phyloP scores from a whole-genome alignment of 2,329 filamentous ascomycete genomes.

The Ramularia collo-cygni region DNA sequence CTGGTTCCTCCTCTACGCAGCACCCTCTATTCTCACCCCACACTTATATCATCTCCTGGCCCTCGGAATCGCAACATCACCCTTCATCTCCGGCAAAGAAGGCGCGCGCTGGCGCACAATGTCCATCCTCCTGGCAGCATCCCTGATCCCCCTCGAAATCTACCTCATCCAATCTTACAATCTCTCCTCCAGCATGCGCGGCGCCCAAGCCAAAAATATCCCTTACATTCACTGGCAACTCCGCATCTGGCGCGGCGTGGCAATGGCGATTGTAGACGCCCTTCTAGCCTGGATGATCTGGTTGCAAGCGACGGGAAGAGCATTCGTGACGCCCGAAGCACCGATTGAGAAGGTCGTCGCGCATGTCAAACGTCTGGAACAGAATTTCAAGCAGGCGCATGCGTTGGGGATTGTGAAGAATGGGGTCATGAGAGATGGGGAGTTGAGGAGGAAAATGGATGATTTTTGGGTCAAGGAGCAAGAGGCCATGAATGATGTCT shows the following conservation, averaged over 20 bases:
- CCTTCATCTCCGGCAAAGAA: slow-evolving; percentile 55
- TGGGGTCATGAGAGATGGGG: slow-evolving; percentile 66
- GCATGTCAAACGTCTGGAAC: too few species aligned
- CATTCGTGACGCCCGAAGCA: slow-evolving; percentile 58
- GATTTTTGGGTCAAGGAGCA: slow-evolving; percentile 79
- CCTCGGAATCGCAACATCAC: slow-evolving; percentile 67
- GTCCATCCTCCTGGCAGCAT: slow-evolving; percentile 57
- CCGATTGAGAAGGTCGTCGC: slow-evolving; percentile 60
- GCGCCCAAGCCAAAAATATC: slow-evolving; percentile 53
- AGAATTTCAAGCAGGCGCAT: too few species aligned
- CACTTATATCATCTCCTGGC: slow-evolving; percentile 72
- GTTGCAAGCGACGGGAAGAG: slow-evolving; percentile 71
- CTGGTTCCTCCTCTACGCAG: slow-evolving; percentile 70
- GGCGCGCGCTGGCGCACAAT: slow-evolving; percentile 62
- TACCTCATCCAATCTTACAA: slow-evolving; percentile 61
- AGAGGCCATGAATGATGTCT: slow-evolving; percentile 61
- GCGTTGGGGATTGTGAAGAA: slow-evolving; percentile 73
- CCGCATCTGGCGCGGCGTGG: slow-evolving; percentile 55
- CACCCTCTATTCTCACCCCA: slow-evolving; percentile 66
- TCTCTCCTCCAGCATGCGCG: slow-evolving; percentile 56
- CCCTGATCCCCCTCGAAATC: slow-evolving; percentile 57
- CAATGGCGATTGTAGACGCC: slow-evolving; percentile 59
- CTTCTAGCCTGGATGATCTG: slow-evolving; percentile 61
- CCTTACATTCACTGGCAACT: slow-evolving; percentile 67
- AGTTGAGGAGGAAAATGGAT: slow-evolving; percentile 58